A percentile compares a stretch with the other conserved stretches of the same genome.
These are phyloP conservation scores for Blastocystis sp. DNA, from an alignment of 352 stramenopile species.

Conservation along the genomic window DNA sequence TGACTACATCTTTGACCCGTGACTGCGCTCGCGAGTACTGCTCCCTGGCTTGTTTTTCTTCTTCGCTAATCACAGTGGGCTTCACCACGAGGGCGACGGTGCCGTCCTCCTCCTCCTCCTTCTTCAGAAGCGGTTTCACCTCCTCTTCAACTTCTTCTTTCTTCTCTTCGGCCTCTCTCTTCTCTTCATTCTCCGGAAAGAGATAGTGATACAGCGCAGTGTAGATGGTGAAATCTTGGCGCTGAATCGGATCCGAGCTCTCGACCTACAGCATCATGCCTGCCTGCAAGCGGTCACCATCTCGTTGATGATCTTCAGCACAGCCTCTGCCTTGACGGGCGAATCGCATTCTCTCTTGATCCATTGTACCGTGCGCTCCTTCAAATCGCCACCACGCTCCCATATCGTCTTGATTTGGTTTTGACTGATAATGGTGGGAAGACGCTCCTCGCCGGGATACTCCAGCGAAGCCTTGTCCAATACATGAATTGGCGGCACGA, in stretches of 20 bases:
- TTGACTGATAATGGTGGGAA: constrained; percentile 38
- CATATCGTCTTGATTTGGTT: constrained; percentile 60
- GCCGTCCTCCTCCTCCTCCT: not conserved
- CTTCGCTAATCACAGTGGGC: not conserved
- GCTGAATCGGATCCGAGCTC: not conserved
- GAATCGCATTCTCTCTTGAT: constrained; percentile 18
- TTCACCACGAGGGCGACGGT: not conserved
- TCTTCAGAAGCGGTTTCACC: not conserved
- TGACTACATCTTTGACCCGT: not conserved
- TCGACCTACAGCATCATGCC: not conserved
- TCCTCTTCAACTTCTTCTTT: not conserved
- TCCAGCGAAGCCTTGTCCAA: not conserved
- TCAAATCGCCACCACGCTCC: constrained; percentile 6
- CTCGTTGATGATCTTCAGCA: constrained; percentile 4
- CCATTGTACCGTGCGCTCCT: constrained; percentile 18
- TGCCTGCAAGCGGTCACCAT: not conserved
- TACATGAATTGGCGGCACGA: constrained; percentile 8
- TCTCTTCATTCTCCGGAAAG: not conserved
- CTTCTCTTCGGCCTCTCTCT: not conserved
- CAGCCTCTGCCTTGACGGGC: not conserved
- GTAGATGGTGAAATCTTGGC: constrained; percentile 42
- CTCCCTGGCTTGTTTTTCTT: not conserved
- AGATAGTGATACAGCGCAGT: constrained; percentile 14
- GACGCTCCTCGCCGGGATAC: constrained; percentile 10
- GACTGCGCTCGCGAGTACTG: not conserved